Conservation (phyloP, 208 protist genomes). For the Porcisia hertigi region DNA sequence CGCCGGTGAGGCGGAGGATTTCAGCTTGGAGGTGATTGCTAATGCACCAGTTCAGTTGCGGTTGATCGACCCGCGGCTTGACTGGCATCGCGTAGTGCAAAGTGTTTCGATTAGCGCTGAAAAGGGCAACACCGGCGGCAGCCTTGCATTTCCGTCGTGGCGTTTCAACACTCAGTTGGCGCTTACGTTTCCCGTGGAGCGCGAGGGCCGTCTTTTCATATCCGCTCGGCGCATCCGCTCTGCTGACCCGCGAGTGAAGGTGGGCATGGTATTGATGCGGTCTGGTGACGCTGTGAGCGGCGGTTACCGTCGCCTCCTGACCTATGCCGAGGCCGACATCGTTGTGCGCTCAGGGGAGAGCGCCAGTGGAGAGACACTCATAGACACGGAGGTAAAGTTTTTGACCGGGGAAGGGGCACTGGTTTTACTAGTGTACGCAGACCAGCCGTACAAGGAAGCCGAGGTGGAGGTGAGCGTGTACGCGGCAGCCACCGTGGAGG, state of each 20-base stretch:
- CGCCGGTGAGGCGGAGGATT: constrained; percentile 30
- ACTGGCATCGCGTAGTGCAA: constrained; percentile 59
- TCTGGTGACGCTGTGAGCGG: constrained; percentile 37
- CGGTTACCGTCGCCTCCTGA: constrained; percentile 59
- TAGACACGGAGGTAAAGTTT: constrained; percentile 54
- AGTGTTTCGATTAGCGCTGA: constrained; percentile 41
- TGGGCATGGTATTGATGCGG: constrained; percentile 74
- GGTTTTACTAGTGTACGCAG: constrained; percentile 73
- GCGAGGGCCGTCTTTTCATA: constrained; percentile 74
- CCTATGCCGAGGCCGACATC: constrained; percentile 51
- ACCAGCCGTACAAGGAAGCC: constrained; percentile 75
- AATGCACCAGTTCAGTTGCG: constrained; percentile 67
- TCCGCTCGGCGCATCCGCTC: constrained; percentile 42
- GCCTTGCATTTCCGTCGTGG: constrained; percentile 77
- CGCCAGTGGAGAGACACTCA: constrained; percentile 31
- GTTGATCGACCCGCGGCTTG: constrained; percentile 60
- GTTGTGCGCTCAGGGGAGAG: constrained; percentile 47
- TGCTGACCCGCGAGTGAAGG: constrained; percentile 43
- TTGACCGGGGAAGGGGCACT: constrained; percentile 35
- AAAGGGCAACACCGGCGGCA: constrained; percentile 73
- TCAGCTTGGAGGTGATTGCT: constrained; percentile 55
- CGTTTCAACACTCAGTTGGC: constrained; percentile 85
- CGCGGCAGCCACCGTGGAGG: constrained; percentile 44
- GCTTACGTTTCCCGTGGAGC: constrained; percentile 67
- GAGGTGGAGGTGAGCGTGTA: constrained; percentile 73